Evolutionary conservation across 2,329 filamentous ascomycete genomes (phyloP).

Genomic region (Alternaria burnsii): DNA sequence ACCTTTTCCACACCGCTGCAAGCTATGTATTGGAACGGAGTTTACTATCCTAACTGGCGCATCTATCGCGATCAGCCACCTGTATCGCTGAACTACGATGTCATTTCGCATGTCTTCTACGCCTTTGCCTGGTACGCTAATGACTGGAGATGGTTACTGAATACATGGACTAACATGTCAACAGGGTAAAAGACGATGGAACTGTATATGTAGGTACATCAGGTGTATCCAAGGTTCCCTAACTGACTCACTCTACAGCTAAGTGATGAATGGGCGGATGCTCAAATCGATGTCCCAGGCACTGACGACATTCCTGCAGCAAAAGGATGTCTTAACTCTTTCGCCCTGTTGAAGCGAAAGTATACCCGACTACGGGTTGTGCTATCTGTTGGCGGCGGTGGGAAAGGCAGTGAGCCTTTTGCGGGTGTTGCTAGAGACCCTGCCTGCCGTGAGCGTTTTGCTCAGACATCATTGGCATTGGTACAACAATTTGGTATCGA

Average conservation of each 20-base stretch:
- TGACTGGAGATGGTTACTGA: constrained; percentile 10
- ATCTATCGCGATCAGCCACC: constrained; percentile 78
- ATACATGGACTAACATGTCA: constrained; percentile 27
- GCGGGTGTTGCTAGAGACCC: constrained; percentile 70
- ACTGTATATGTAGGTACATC: constrained; percentile 73
- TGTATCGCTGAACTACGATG: constrained; percentile 75
- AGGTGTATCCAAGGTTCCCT: constrained; percentile 27
- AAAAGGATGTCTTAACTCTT: constrained; percentile 70
- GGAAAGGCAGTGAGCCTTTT: constrained; percentile 71
- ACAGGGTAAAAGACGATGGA: constrained; percentile 73
- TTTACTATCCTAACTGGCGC: constrained; percentile 84
- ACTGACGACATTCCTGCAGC: constrained; percentile 44
- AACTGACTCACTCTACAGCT: constrained; percentile 61
- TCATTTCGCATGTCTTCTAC: constrained; percentile 84
- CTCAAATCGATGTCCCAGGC: constrained; percentile 75
- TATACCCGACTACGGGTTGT: constrained; percentile 78
- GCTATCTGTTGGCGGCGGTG: constrained; percentile 79
- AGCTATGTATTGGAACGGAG: constrained; percentile 69
- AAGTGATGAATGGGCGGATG: constrained; percentile 81
- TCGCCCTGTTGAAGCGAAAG: constrained; percentile 75
- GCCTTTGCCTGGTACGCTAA: constrained; percentile 71
- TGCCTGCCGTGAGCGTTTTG: constrained; percentile 72
- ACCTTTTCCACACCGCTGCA: constrained; percentile 39
- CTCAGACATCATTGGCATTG: constrained; percentile 69
- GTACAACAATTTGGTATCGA: constrained; percentile 76